Evolutionary conservation across 352 stramenopile species (phyloP).

Genomic region (Globisporangium abappressorium): DNA sequence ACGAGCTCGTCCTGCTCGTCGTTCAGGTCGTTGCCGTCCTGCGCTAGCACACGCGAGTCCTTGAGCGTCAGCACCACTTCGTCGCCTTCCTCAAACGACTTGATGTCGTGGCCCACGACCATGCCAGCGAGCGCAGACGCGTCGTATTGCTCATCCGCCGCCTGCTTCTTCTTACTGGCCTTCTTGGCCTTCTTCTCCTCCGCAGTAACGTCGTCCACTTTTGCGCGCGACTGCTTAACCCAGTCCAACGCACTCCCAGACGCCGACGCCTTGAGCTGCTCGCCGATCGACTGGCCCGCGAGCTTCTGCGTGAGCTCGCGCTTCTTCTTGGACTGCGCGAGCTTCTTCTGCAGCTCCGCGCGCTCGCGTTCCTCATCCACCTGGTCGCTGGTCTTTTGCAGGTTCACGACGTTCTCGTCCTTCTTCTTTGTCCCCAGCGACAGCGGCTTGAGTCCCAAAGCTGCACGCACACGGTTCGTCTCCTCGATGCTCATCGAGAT

Average conservation of each 20-base stretch:
- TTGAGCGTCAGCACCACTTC: conserved; percentile 94
- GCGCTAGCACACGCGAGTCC: conserved; percentile 84
- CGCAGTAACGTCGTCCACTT: conserved; percentile 15
- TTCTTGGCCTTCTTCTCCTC: conserved; percentile 8
- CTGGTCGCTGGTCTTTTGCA: conserved; percentile 63
- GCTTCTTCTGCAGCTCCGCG: conserved; percentile 44
- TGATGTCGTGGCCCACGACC: conserved; percentile 86
- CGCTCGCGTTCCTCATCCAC: conserved; percentile 48
- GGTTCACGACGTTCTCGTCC: conserved; percentile 51
- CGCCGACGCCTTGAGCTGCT: conserved; percentile 49
- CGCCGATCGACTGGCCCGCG: conserved; percentile 65
- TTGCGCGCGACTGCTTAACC: conserved; percentile 53
- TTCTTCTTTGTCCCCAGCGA: conserved; percentile 42
- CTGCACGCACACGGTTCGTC: conserved; percentile 70
- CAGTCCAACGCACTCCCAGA: conserved; percentile 52
- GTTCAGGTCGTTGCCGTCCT: conserved; percentile 83
- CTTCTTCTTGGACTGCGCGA: conserved; percentile 62
- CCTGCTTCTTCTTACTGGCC: conserved; percentile 15
- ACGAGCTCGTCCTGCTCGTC: conserved; percentile 75
- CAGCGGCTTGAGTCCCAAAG: conserved; percentile 75
- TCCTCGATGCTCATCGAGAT: conserved; percentile 83
- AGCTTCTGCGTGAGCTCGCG: conserved; percentile 76
- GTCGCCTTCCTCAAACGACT: conserved; percentile 87
- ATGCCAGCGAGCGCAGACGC: conserved; percentile 81
- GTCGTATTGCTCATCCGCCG: conserved; percentile 42